A percentile compares a stretch with the other conserved stretches of the same genome.
These are phyloP conservation scores for Botryosphaeria dothidea DNA, from an alignment of 2,329 filamentous ascomycete genomes.

Conservation along the genomic window DNA sequence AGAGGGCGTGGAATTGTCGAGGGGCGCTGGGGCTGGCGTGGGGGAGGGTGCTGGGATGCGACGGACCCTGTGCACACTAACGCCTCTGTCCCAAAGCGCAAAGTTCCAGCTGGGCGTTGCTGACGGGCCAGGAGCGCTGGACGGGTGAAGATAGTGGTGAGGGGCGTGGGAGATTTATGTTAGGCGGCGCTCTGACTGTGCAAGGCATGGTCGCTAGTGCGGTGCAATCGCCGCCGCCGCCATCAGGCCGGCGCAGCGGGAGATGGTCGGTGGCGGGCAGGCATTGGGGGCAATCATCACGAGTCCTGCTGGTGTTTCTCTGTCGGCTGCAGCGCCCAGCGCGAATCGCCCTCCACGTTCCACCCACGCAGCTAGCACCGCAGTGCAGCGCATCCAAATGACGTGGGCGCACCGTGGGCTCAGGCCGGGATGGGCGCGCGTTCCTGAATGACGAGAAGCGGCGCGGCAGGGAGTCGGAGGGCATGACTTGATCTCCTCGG, in stretches of 20 bases:
- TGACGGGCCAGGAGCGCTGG: neutral
- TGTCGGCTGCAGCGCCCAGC: slow-evolving; percentile 12
- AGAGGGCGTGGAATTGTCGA: neutral
- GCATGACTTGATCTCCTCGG: neutral
- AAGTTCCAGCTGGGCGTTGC: neutral
- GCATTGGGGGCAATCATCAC: no score
- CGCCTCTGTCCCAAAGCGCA: neutral
- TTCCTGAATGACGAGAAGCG: neutral
- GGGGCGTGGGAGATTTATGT: slow-evolving; percentile 1
- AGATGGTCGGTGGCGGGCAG: neutral
- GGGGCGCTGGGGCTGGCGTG: slow-evolving; percentile 3
- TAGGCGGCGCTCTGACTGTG: neutral
- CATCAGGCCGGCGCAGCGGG: neutral
- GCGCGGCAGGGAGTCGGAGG: neutral
- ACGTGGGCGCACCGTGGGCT: neutral
- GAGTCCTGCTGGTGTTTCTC: slow-evolving; percentile 4
- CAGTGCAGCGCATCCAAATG: neutral
- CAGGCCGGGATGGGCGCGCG: neutral
- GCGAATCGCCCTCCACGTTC: neutral
- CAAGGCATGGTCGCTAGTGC: neutral
- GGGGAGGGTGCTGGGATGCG: neutral
- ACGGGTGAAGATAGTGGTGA: neutral
- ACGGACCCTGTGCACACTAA: neutral
- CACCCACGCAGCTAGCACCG: neutral
- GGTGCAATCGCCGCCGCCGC: neutral